Conservation (phyloP, 768 basidiomycete species). For the Boletus eberwhitei region DNA sequence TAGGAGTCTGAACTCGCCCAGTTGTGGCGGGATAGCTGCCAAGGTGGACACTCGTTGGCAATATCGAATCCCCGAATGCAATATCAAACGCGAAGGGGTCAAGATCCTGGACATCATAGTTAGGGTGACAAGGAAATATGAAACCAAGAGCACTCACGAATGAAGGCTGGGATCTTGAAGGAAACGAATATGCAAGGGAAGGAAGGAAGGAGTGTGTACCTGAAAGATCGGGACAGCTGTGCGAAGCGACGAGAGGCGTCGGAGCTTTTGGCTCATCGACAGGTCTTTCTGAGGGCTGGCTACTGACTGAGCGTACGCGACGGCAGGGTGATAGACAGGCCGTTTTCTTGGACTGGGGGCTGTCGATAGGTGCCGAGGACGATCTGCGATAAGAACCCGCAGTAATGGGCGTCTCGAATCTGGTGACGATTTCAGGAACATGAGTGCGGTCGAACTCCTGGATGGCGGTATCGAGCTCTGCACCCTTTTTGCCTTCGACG, state of each 20-base stretch:
- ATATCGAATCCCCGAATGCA: slow-evolving; percentile 30
- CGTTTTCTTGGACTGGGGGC: slow-evolving; percentile 34
- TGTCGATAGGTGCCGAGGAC: slow-evolving; percentile 55
- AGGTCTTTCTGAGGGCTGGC: slow-evolving; percentile 16
- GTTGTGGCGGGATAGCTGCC: slow-evolving; percentile 21
- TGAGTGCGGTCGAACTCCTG: slow-evolving; percentile 54
- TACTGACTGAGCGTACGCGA: slow-evolving; percentile 24
- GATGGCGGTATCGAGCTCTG: slow-evolving; percentile 58
- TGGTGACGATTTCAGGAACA: slow-evolving; percentile 60
- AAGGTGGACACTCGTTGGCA: slow-evolving; percentile 13
- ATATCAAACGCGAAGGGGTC: slow-evolving; percentile 30
- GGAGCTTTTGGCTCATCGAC: slow-evolving; percentile 1
- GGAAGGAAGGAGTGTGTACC: slow-evolving; percentile 34
- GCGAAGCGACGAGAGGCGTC: slow-evolving; percentile 10
- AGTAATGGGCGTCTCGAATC: slow-evolving; percentile 72
- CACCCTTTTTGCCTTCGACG: slow-evolving; percentile 63
- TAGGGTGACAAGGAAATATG: not conserved
- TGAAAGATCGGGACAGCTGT: slow-evolving; percentile 31
- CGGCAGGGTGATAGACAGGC: slow-evolving; percentile 21
- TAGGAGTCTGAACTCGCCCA: slow-evolving; percentile 27
- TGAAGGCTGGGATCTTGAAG: slow-evolving; percentile 42
- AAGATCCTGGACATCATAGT: slow-evolving; percentile 21
- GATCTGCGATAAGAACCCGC: slow-evolving; percentile 68
- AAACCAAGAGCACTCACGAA: slow-evolving; percentile 42
- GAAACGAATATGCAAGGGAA: slow-evolving; percentile 25